Conservation (phyloP, 306 rosid genomes). For the Luffa acutangula region DNA sequence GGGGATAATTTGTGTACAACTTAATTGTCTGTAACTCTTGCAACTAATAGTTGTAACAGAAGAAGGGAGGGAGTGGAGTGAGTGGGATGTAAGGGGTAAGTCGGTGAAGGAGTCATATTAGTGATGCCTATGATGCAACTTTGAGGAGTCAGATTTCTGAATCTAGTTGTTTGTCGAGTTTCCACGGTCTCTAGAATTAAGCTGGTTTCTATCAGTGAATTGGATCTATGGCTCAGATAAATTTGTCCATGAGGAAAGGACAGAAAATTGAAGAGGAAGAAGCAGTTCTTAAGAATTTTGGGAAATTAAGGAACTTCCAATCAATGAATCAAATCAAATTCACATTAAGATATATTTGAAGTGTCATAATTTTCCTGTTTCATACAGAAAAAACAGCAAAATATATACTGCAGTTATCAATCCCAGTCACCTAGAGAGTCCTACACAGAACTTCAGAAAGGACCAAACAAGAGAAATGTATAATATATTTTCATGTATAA, state of each 20-base stretch:
- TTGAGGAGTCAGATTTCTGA: not conserved
- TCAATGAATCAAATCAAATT: not conserved
- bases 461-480: not conserved
- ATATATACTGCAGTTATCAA: not conserved
- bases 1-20: not conserved
- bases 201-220: not conserved
- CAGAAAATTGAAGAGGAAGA: not conserved
- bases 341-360: not conserved
- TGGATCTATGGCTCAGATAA: not conserved
- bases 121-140: not conserved
- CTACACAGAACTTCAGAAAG: not conserved
- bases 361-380: not conserved
- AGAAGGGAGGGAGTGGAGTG: not conserved
- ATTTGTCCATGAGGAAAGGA: not conserved
- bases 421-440: not conserved
- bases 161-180: not conserved
- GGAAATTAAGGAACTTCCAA: not conserved
- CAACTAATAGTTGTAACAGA: not conserved
- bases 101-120: not conserved
- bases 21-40: not conserved
- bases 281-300: not conserved
- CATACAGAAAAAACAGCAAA: not conserved
- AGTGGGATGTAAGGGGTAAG: not conserved
- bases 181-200: not conserved
- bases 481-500: not conserved